Conservation (phyloP, 2,329 filamentous ascomycete species). For the Penicillium sp. region DNA sequence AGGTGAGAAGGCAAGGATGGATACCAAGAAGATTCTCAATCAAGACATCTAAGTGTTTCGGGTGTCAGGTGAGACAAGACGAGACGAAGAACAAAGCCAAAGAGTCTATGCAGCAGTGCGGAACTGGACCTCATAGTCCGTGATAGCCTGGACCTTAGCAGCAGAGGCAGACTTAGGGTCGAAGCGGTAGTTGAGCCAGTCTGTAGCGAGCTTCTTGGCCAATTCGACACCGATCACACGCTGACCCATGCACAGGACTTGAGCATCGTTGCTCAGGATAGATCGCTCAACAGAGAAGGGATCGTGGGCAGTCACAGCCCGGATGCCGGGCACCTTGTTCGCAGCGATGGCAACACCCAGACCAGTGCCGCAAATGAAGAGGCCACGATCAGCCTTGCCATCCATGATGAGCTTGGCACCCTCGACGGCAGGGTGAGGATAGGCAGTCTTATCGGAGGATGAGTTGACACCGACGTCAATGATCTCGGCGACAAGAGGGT, state of each 20-base stretch:
- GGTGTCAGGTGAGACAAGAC: background rate
- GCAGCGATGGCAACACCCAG: slow-evolving; percentile 85
- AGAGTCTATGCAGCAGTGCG: slow-evolving; percentile 18
- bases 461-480: slow-evolving; percentile 72
- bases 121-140: slow-evolving; percentile 45
- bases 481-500: slow-evolving; percentile 66
- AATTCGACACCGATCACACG: slow-evolving; percentile 78
- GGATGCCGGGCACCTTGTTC: slow-evolving; percentile 80
- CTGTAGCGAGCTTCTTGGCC: slow-evolving; percentile 71
- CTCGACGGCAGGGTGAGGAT: slow-evolving; percentile 74
- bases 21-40: background rate
- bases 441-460: slow-evolving; percentile 72
- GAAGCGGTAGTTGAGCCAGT: slow-evolving; percentile 84
- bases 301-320: slow-evolving; percentile 88
- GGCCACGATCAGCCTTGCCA: slow-evolving; percentile 67
- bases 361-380: slow-evolving; percentile 79
- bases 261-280: slow-evolving; percentile 79
- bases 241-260: slow-evolving; percentile 85
- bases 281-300: slow-evolving; percentile 79
- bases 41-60: background rate
- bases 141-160: slow-evolving; percentile 56
- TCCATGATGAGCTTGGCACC: slow-evolving; percentile 59
- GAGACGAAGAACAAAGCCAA: background rate
- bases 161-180: slow-evolving; percentile 66
- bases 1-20: background rate